A percentile compares a stretch with the other conserved stretches of the same genome.
Evolutionary conservation across 805 yeast genomes (phyloP).

Genomic region (Wickerhamomyces bisporus): DNA sequence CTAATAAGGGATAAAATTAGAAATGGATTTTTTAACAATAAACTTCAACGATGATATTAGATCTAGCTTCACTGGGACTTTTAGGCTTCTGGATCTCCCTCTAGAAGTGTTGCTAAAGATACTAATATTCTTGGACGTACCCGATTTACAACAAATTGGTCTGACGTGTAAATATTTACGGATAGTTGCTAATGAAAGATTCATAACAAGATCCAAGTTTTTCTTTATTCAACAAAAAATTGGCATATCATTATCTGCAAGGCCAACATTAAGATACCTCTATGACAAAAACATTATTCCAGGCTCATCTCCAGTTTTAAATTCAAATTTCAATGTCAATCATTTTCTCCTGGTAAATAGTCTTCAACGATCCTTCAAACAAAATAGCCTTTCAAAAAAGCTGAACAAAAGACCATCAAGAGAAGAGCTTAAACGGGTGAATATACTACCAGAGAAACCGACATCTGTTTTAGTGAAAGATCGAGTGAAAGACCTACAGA

Average conservation of each 20-base stretch:
- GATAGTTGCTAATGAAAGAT: constrained; percentile 17
- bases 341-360: constrained; percentile 3
- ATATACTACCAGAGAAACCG: constrained; percentile 12
- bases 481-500: constrained; percentile 11
- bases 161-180: constrained; percentile 16
- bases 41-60: constrained; percentile 13
- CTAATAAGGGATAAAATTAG: too few relatives aligned
- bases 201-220: constrained; percentile 17
- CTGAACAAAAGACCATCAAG: constrained; percentile 17
- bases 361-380: constrained; percentile 14
- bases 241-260: constrained; percentile 13
- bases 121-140: constrained; percentile 19
- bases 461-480: constrained; percentile 5
- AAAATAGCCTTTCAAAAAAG: constrained; percentile 14
- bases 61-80: constrained; percentile 10
- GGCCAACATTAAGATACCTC: constrained; percentile 12
- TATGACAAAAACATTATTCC: constrained; percentile 19
- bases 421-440: constrained; percentile 15
- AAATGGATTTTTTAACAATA: constrained; percentile 22
- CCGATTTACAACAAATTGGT: constrained; percentile 15
- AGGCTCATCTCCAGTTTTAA: not conserved
- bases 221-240: constrained; percentile 15
- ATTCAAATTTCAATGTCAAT: constrained; percentile 4
- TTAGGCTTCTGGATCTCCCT: constrained; percentile 20
- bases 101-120: constrained; percentile 20